Base-by-base conservation (phyloP, 441 rosid species). In the Daphne laureola region DNA sequence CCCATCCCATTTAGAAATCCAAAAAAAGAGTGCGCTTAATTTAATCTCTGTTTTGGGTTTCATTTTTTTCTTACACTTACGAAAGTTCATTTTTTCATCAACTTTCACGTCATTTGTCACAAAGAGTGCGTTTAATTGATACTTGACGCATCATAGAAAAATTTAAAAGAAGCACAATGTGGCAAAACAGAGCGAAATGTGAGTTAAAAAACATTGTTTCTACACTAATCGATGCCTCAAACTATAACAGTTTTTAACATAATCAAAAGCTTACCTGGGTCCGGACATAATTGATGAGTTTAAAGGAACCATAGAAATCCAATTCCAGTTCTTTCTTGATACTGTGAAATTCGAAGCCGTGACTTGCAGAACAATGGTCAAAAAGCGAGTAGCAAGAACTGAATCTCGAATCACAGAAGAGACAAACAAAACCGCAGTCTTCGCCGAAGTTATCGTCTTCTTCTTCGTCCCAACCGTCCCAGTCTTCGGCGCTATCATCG, bases 261-360 rank as follows among this genome's bases (percentile, higher is more conserved):
- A 25, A 59, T 14, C 0, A 9, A 8, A 17, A 3, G 53, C 71
- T 65, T 59, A 80, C 98, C 91, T 78, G 84, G 55, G 82, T 86
- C 35, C 98, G 83, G 23, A 88, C 77, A 59, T 84, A 91, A 74
- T 88, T 91, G 71, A 91, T 77, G 63, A 91, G 91, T 86, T 84
- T 91, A 62, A 91, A 79, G 0, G 82, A 80, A 57, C 71, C 70
- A 36, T 91, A 91, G 67, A 91, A 88, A 70, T 86, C 87, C 81
- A 91, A 73, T 35, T 69, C 65, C 70, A 82, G 35, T 3, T 66
- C 73, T 43, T 73, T 79, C 73, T 71, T 75, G 25, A 78, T 27
- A 38, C 73, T 65, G 47, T 66, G 73, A 48, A 88, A 88, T 72
- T 84, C 84, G 48, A 88, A 88, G 64, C 46, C 68, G 55, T 92